Base-by-base conservation (phyloP, 2,329 filamentous ascomycete genomes). In the Colletotrichum euphorbiae region DNA sequence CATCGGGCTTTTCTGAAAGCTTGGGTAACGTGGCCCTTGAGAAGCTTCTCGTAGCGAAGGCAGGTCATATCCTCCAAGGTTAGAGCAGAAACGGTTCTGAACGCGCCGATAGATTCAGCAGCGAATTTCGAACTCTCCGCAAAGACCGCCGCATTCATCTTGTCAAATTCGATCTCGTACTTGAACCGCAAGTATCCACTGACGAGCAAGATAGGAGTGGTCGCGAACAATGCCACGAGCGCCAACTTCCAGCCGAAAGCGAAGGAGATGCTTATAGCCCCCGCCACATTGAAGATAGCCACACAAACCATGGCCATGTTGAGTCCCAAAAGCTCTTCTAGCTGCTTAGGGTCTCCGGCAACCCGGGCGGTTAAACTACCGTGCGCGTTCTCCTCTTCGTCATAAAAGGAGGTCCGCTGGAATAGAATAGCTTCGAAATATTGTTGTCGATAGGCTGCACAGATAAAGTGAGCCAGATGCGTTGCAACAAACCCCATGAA, bases 171-270 rank as follows among this genome's bases (percentile, higher is more conserved):
- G n/a, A 89, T 76, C 75, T 91, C 90, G 71, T 87, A 87, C 69
- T 79, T 82, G 71, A 88, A 78, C 1, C 86, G 82, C 76, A 81
- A 85, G 72, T 82, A 89, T 0, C 82, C 82, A 0, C 83, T 80
- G 5, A 76, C 62, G 3, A 88, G 71, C 50, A 83, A 80, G 21
- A 88, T 74, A 0, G 86, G 86, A 61, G 87, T 77, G 6, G 86
- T 85, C 8, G 91, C 87, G 72, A 88, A 91, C 8, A 89, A 80
- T 0, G 87, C 85, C 0, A 94, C 89, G 0, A 93, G 79, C 0
- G 90, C 88, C 8, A 95, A 82, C 75, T 93, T 94, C 92, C 92
- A 94, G 1, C 90, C 90, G 75, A 91, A 93, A 4, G 85, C 81
- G 73, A 93, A 93, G 1, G 90, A 84, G 58, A 94, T 90, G 48